A percentile compares a stretch with the other conserved stretches of the same genome.
Conservation (phyloP, 1,284 basidiomycete genomes). For the Puccinia horiana region DNA sequence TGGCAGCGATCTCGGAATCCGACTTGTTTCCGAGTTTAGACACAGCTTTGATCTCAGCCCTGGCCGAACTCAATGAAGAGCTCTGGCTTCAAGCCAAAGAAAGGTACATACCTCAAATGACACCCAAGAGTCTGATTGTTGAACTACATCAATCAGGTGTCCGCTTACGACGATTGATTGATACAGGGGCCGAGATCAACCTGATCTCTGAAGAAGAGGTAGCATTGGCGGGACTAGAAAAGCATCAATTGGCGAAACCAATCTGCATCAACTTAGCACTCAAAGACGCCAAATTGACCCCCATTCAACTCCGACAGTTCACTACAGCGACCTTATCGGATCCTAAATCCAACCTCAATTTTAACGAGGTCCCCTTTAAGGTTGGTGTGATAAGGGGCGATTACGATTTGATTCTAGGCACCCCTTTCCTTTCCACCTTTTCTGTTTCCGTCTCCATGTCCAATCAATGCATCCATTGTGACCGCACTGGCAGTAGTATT, state of each 20-base stretch:
- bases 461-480: neutral
- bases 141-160: too few species aligned
- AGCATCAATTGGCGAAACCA: neutral
- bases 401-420: constrained; percentile 3
- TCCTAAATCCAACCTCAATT: neutral
- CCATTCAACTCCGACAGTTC: neutral
- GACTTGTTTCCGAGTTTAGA: neutral
- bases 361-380: neutral
- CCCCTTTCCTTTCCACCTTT: neutral
- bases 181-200: neutral
- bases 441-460: neutral
- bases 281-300: too few species aligned
- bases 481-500: neutral
- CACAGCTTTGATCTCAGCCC: neutral
- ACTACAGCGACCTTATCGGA: neutral
- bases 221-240: neutral
- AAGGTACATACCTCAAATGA: neutral
- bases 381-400: neutral
- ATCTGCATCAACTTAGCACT: neutral
- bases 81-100: neutral
- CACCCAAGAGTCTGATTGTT: neutral
- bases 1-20: neutral
- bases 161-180: neutral
- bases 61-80: neutral
- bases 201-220: neutral